Evolutionary conservation across 139 green algal species (phyloP), one percentile per base, ranked within the genome.

Genomic region (Nannochloris sp.): DNA sequence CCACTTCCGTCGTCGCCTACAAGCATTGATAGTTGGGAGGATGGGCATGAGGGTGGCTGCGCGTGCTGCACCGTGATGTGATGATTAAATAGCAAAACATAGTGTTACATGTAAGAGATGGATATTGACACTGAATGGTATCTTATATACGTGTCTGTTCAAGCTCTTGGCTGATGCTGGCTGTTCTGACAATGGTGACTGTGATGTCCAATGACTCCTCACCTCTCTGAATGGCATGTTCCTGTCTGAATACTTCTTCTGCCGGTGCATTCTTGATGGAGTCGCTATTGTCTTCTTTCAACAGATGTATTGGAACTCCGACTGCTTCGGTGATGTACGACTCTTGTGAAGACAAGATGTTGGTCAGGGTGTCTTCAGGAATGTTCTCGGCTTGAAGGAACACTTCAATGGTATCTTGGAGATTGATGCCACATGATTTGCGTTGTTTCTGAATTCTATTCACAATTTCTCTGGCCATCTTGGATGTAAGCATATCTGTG

Each of bases 361-460:
- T 33, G 16, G 45, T 59, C 45, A 62, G 6, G 28, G 63, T n/a
- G 17, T 23, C 57, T n/a, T 11, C 29, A 33, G 33, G 31, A 33
- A 14, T 16, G 0, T 49, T 45, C 33, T 56, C 10, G 10, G 49
- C 12, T 13, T 50, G n/a, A 31, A 85, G 79, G 62, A 78, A 91
- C 2, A 92, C 60, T 30, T 87, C 82, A 46, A 95, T 82, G 11
- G 62, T 25, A 67, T 96, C 88, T 3, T 70, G 78, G 0, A 77
- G 68, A 17, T 72, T 69, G 62, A 96, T 71, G 10, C 88, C 89
- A 3, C 84, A 82, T 45, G 84, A 82, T 79, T 98, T 98, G 12
- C 92, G 76, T 49, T 97, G 75, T 72, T 95, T 94, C 81, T 98
- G 92, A 63, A 95, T 87, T 37, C 91, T 79, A 81, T 96, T 98